Evolutionary conservation across 2,329 filamentous ascomycete genomes (phyloP).

Genomic region (Fonsecaea pedrosoi): DNA sequence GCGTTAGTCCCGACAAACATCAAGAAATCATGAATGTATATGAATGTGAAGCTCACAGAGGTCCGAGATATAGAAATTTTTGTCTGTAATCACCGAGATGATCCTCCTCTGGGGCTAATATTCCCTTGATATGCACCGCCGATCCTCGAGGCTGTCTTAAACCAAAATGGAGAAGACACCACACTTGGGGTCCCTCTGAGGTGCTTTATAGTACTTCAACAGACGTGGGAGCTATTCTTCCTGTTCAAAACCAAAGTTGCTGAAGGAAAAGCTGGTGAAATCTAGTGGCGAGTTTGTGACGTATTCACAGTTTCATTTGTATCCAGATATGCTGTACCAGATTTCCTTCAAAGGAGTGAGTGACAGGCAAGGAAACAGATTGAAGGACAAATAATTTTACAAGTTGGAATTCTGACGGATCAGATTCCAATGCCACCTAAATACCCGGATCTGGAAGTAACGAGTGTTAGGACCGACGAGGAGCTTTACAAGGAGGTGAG

Average conservation of each 20-base stretch:
- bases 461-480: slow-evolving; percentile 27
- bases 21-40: neutral
- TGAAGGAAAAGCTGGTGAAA: slow-evolving; percentile 8
- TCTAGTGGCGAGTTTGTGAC: slow-evolving; percentile 23
- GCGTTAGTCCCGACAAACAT: neutral
- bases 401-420: slow-evolving; percentile 21
- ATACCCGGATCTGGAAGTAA: slow-evolving; percentile 15
- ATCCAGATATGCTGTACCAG: slow-evolving; percentile 13
- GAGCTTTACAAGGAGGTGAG: slow-evolving; percentile 17
- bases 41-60: neutral
- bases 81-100: neutral
- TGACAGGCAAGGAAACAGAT: slow-evolving; percentile 21
- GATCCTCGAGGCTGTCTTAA: slow-evolving; percentile 11
- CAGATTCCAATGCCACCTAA: slow-evolving; percentile 14
- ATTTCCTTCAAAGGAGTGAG: slow-evolving; percentile 24
- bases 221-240: neutral
- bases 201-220: slow-evolving; percentile 9
- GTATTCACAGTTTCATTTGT: slow-evolving; percentile 12
- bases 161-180: neutral
- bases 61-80: slow-evolving; percentile 1
- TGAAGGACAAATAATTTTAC: slow-evolving; percentile 17
- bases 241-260: neutral
- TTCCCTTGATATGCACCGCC: neutral
- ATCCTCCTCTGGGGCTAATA: neutral
- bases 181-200: neutral